phyloP scores from a whole-genome alignment of 345 rosid genomes.

The Pseudoturritis turrita region DNA sequence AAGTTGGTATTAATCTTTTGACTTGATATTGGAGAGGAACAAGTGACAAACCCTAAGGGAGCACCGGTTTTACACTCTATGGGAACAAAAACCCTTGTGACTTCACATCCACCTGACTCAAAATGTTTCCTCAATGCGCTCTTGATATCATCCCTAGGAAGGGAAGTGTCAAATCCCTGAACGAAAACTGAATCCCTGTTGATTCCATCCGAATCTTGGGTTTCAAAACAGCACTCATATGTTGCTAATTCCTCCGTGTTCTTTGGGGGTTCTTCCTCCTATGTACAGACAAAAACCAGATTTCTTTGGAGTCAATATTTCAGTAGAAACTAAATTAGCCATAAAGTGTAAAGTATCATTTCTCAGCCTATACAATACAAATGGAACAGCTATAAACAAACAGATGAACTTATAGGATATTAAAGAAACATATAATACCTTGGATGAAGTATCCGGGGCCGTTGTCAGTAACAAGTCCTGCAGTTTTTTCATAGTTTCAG shows the following conservation, averaged over 20 bases:
- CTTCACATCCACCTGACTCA: conserved; percentile 45
- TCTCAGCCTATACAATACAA: not conserved
- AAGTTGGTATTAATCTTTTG: not conserved
- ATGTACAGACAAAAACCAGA: not conserved
- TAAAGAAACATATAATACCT: not conserved
- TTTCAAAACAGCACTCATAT: not conserved
- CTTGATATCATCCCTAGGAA: conserved; percentile 46
- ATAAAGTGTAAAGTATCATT: not conserved
- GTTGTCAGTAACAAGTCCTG: not conserved
- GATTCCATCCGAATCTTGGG: conserved; percentile 31
- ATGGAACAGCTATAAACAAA: no score
- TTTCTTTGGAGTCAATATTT: not conserved
- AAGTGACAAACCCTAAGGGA: conserved; percentile 37
- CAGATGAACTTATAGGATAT: not conserved
- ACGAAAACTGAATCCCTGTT: conserved; percentile 37
- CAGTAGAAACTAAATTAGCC: not conserved
- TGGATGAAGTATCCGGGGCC: not conserved
- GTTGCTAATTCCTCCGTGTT: conserved; percentile 21
- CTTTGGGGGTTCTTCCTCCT: conserved; percentile 40
- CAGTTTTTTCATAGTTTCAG: not conserved
- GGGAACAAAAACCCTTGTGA: conserved; percentile 50
- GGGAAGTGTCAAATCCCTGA: conserved; percentile 45
- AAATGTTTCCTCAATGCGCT: conserved; percentile 31
- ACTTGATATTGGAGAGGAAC: not conserved
- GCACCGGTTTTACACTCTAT: conserved; percentile 46